Evolutionary conservation across 225 moss, liverwort and hornwort species (phyloP), one percentile per base, ranked within the genome.

Genomic region (Neckera pumila): DNA sequence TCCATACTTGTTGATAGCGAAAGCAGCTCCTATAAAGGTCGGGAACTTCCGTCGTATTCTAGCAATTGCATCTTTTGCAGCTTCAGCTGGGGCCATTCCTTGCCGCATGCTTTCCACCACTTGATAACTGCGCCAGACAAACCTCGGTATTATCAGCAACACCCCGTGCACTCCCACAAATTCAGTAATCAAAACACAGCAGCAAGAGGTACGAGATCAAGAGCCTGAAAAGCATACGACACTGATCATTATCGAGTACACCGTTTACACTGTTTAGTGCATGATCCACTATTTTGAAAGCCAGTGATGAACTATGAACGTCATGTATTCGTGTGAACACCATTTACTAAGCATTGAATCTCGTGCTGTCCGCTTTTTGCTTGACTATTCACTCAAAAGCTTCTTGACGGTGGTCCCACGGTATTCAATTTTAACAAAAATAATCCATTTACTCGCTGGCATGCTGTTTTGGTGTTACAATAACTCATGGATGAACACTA

Each of bases 21-120:
- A 97, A 36, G 96, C 85, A 58, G 99, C 99, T 76, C 97, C 99
- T 49, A 94, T 87, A 62, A 99, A 99, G 10, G 83, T 89, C 26
- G 99, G 99, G 88, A 93, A 97, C 88, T 99, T 99, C n/a, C 88
- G 92, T 85, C 88, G 95, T 72, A 99, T 97, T 81, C 99, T 93
- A 31, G 87, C 92, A 66, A 99, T 95, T 76, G 96, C 96, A 86
- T 96, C 95, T 88, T 83, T 87, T 22, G 97, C 95, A 86, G 99
- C 99, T 87, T 90, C 90, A 78, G 90, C 87, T n/a, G 99, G 97
- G 80, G 92, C 92, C 92, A 91, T 93, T 47, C 97, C 99, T 90
- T 89, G 96, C 90, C 99, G 96, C 99, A 97, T 96, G 88, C 96
- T 97, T 84, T 99, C 99, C 65, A 99, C 99, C 88, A 95, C 97